Evolutionary conservation across 495 filamentous ascomycete genomes (phyloP), one percentile per base, ranked within the genome.

Genomic region (Neurospora sp.): DNA sequence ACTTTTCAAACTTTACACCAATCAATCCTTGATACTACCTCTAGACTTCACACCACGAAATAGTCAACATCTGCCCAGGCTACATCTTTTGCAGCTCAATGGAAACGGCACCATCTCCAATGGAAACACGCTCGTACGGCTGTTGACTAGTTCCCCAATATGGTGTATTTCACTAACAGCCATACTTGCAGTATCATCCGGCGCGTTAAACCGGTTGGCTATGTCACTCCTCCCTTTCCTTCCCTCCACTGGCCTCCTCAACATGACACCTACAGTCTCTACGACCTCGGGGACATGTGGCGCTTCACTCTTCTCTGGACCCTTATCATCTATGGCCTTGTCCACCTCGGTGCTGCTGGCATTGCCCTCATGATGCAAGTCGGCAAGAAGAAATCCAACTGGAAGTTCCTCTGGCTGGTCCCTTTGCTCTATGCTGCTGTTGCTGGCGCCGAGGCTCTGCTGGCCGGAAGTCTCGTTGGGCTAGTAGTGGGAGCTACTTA

Each of bases 251-350:
- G 92, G 86, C 91, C 92, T 20, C 83, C 74, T 75, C 86, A 54
- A 72, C 81, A 83, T 37, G 78, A 85, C 20, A 82, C 87, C 35
- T 85, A 86, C 74, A 93, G 92, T 73, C 90, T 98, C 74, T 96
- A 94, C 84, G 88, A 92, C 79, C 85, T 91, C 40, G 75, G 78
- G 40, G 94, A 98, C 78, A 93, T 97, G 66, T 97, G 93, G 93
- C 91, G 92, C 71, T 97, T 94, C 80, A 99, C 96, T 0, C 83
- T 97, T 1, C 88, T 90, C 79, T 99, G 96, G 96, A 98, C 95
- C 40, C 81, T 93, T 74, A 86, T 94, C 75, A 83, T 91, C 75
- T 88, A 89, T 80, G 86, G 88, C 74, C 78, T 89, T 73, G 86
- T 92, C 80, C 88, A 97, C 84, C 78, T 93, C 59, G 80, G 87